Base-by-base conservation (phyloP, 2,329 filamentous ascomycete species). In the Scortechinia acanthostroma region DNA sequence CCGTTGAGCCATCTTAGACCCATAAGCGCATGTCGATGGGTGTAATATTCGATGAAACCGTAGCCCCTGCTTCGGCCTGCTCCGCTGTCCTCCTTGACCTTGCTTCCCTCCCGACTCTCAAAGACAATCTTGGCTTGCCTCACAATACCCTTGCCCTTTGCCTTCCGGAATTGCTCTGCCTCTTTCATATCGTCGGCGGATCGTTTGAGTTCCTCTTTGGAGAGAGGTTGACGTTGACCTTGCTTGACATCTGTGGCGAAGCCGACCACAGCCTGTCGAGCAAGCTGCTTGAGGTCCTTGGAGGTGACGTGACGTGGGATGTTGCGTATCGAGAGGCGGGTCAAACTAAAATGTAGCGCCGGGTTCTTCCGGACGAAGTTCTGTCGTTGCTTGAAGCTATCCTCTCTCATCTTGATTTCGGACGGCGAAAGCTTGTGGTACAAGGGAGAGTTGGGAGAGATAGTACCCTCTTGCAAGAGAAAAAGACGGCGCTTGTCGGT, bases 21-120 rank as follows among this genome's bases (percentile, higher is more conserved):
- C 88, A 97, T 97, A 30, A 98, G 74, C 14, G 93, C 93, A 73
- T 86, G 91, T 43, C 93, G 85, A 59, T 98, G 93, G 22, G 88
- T 93, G 51, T 83, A 86, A 65, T 96, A 98, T 67, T 98, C 93
- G 53, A 98, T 86, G 69, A 98, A 98, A 13, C 94, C 93, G 61
- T 98, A 98, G 3, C 93, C 93, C 60, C 91, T 80, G 60, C 87
- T 93, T 59, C 87, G 79, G 42, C 91, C 91, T 17, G 10, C 35
- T 10, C 35, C 35, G 17, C 10, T 19, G 10, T 40, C 20, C 35
- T 40, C 35, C 6, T 6, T 6, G 35, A 40, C 17, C 35, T 40
- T 40, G 56, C 80, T 80, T 42, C 93, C 93, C 53, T 93, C 82
- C 25, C 78, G 77, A 46, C 85, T 87, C 68, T 98, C 93, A 57